Evolutionary conservation across 139 green algal species (phyloP).

Genomic region (Diplosphaera chodatii): DNA sequence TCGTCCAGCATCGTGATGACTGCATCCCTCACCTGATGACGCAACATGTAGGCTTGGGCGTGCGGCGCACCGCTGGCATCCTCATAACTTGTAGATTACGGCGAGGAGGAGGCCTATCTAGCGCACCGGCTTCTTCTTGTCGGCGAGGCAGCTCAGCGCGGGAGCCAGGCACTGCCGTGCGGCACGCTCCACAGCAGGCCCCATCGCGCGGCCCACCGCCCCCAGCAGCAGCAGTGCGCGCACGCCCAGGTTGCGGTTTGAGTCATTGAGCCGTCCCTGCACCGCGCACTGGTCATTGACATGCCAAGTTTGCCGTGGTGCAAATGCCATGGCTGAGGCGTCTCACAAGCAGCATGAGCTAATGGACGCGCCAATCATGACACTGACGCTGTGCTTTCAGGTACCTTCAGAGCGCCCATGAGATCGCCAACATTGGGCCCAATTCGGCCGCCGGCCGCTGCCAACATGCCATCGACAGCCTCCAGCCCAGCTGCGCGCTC

Average conservation of each 20-base stretch:
- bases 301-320: too few species aligned
- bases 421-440: constrained; percentile 64
- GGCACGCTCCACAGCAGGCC: constrained; percentile 58
- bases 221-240: constrained; percentile 62
- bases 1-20: constrained; percentile 74
- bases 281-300: too few species aligned
- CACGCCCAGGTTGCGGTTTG: constrained; percentile 87
- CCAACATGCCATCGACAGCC: constrained; percentile 63
- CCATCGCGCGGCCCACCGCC: constrained; percentile 81
- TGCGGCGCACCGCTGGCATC: too few species aligned
- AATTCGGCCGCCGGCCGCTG: constrained; percentile 39
- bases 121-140: constrained; percentile 82
- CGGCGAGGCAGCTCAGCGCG: constrained; percentile 69
- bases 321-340: too few species aligned
- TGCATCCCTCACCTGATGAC: constrained; percentile 56
- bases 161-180: constrained; percentile 42
- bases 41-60: too few species aligned
- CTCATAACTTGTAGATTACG: too few species aligned
- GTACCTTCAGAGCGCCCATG: constrained; percentile 69
- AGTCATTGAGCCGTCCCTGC: constrained; percentile 71
- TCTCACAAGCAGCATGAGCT: too few species aligned
- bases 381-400: too few species aligned
- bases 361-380: too few species aligned
- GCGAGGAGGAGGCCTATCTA: too few species aligned
- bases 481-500: constrained; percentile 83